phyloP scores from a whole-genome alignment of 768 basidiomycete species.

The Lanmaoa pseudosensibilis region DNA sequence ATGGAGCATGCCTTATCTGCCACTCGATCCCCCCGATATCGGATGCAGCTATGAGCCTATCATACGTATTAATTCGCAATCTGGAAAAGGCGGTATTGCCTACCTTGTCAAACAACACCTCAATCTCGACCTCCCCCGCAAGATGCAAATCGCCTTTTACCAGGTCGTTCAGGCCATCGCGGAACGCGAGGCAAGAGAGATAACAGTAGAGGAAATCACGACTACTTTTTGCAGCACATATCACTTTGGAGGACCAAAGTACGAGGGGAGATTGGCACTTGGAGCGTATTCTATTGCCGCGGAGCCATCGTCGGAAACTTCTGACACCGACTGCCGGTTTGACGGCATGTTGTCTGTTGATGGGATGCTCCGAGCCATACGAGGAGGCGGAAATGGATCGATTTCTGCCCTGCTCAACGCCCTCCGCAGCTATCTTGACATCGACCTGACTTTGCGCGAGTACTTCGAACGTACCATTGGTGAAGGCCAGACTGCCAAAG shows the following conservation, averaged over 20 bases:
- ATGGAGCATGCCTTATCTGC: conserved; percentile 97
- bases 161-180: conserved; percentile 87
- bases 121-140: conserved; percentile 91
- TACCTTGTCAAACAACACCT: conserved; percentile 94
- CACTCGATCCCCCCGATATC: conserved; percentile 93
- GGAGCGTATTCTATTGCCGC: conserved; percentile 77
- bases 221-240: too few relatives aligned
- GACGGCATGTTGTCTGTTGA: conserved; percentile 87
- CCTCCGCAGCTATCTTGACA: too few relatives aligned
- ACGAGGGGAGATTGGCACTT: conserved; percentile 76
- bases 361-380: conserved; percentile 77
- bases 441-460: too few relatives aligned
- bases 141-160: conserved; percentile 96
- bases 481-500: conserved; percentile 80
- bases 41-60: conserved; percentile 97
- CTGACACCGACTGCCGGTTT: conserved; percentile 61
- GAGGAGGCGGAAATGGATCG: conserved; percentile 95
- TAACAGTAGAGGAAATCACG: too few relatives aligned
- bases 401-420: too few relatives aligned
- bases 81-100: conserved; percentile 96
- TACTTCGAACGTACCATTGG: too few relatives aligned
- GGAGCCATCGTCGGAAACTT: conserved; percentile 49
- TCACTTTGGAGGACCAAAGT: too few relatives aligned
- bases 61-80: conserved; percentile 99
- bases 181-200: too few relatives aligned